Evolutionary conservation across 176 grass and related monocot species (phyloP).

Genomic region (Tuctoria greenei): DNA sequence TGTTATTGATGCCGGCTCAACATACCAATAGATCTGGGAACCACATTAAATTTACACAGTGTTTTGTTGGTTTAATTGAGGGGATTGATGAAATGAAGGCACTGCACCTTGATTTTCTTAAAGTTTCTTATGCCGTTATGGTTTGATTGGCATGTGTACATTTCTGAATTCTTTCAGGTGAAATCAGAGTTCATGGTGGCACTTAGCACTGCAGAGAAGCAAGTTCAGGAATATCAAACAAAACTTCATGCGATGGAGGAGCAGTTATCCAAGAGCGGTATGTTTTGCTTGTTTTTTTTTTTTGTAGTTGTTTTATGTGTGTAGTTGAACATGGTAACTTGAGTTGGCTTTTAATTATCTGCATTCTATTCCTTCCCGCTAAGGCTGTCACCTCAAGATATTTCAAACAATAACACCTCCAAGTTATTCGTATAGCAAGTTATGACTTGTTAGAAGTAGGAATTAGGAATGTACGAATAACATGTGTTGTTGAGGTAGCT

Average conservation of each 20-base stretch:
- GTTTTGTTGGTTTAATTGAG: conserved; percentile 8
- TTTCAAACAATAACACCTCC: background rate
- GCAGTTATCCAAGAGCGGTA: conserved; percentile 69
- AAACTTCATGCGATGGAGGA: conserved; percentile 49
- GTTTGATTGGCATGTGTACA: conserved; percentile 5
- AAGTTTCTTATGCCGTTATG: conserved; percentile 3
- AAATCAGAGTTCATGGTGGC: conserved; percentile 89
- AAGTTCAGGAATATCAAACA: conserved; percentile 65
- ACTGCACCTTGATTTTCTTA: background rate
- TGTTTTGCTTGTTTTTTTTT: conserved; percentile 22
- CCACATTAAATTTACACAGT: background rate
- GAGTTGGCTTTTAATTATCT: conserved; percentile 18
- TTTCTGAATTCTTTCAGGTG: conserved; percentile 51
- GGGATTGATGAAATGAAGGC: conserved; percentile 8
- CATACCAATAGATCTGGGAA: background rate
- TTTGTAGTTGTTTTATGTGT: background rate
- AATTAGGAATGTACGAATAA: background rate
- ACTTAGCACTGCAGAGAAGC: conserved; percentile 63
- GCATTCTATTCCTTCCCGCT: no score
- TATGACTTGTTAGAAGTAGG: background rate
- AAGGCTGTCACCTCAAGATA: background rate
- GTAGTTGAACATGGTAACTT: background rate
- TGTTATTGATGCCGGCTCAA: background rate
- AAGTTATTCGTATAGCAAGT: conserved; percentile 3
- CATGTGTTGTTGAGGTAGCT: background rate